Percentiles rank a stretch among this genome's conserved stretches.
Conservation (phyloP, 345 rosid genomes). For the Euphorbia peplus region DNA sequence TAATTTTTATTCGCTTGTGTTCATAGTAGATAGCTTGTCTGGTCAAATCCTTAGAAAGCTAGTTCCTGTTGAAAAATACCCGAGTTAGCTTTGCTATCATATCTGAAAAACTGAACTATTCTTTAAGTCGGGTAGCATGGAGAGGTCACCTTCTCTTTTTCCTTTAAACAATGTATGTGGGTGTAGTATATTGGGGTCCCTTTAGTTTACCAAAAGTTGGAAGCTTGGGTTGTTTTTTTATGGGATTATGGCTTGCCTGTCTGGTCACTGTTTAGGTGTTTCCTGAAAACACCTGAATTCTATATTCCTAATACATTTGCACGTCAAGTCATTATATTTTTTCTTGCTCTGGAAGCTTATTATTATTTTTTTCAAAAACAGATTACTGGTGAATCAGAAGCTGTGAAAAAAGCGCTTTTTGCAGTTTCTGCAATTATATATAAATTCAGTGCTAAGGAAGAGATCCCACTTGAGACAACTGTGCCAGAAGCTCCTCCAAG, state of each 20-base stretch:
- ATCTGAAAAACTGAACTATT: neutral
- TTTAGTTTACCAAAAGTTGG: neutral
- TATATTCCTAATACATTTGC: neutral
- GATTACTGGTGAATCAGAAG: constrained; percentile 77
- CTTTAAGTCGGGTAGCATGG: neutral
- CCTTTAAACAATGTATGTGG: neutral
- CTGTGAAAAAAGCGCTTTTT: constrained; percentile 79
- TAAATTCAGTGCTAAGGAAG: constrained; percentile 79
- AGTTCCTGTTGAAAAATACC: neutral
- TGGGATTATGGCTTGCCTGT: neutral
- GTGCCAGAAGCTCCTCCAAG: constrained; percentile 62
- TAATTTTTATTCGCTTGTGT: neutral
- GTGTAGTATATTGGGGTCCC: neutral
- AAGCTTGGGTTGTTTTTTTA: neutral
- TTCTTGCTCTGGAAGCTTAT: neutral
- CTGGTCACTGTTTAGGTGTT: neutral
- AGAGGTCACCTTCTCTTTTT: neutral
- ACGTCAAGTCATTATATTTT: neutral
- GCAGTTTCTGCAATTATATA: constrained; percentile 89
- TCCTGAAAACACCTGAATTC: no score
- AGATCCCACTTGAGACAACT: constrained; percentile 72
- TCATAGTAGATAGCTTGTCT: neutral
- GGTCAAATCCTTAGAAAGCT: neutral
- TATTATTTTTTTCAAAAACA: constrained; percentile 18
- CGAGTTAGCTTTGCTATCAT: neutral